Evolutionary conservation across 768 basidiomycete genomes (phyloP), one percentile per base, ranked within the genome.

Genomic region (Hygrocybe coccinea): DNA sequence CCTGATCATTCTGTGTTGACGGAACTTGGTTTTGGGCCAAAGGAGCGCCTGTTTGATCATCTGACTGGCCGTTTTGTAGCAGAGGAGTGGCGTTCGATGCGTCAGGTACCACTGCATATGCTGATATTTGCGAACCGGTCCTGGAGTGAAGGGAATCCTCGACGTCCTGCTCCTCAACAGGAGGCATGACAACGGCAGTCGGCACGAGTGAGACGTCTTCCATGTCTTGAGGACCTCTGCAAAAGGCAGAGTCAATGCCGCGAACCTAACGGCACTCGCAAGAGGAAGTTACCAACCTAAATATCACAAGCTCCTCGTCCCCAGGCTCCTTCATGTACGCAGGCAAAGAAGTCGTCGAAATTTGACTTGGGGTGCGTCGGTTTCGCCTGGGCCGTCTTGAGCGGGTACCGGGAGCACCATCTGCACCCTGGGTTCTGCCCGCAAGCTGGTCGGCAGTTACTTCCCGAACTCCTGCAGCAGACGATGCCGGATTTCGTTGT

Each of bases 321-420:
- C 89, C 89, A 0, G 90, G 88, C 57, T 92, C 89, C 69, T 90
- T 90, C 73, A 81, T 87, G 61, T 92, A 92, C 25, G 77, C 81
- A 5, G 90, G 90, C 29, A 92, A 67, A 5, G 86, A 89, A 25
- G 79, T 81, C 7, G 87, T 89, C 5, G 87, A 89, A 50, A 91
- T 83, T 66, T 90, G 88, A 44, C 87, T 90, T 3, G 90, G 86
- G 4, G 87, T 90, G 36, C 87, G 77, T 34, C 77, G 69, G 6
- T 72, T 72, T 49, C 79, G 72, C 22, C 85, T 71, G 29, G 71
- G 67, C 50, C 77, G 68, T 4, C 77, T 65, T 1, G 67, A 52
- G 56, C 76, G 66, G 24, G 71, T 67, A 9, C 70, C 64, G 8
- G 68, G 7, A 53, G 58, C 19, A 61, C 67, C 73, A 46, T 46